Evolutionary conservation across 805 yeast genomes (phyloP).

Genomic region (Wickerhamomyces canadensis): DNA sequence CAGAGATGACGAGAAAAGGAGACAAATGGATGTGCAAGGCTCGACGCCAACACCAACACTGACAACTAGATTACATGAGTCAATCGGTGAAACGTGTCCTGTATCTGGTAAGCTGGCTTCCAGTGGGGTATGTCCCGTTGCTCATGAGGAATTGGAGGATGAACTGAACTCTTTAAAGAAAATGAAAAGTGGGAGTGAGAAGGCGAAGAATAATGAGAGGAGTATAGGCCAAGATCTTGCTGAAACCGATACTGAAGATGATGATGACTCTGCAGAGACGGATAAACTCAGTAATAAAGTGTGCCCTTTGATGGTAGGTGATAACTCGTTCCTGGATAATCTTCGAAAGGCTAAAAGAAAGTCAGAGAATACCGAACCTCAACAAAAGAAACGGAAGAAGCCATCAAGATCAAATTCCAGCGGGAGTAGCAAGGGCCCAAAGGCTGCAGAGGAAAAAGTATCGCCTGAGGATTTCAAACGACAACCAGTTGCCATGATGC

Average conservation of each 20-base stretch:
- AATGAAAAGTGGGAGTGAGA: conserved; percentile 1
- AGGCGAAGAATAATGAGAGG: neutral
- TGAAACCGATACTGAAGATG: conserved; percentile 3
- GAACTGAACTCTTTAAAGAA: too few species aligned
- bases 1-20: neutral
- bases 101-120: conserved; percentile 3
- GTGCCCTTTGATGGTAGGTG: conserved; percentile 43
- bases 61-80: too few species aligned
- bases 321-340: conserved; percentile 23
- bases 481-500: conserved; percentile 29
- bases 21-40: too few species aligned
- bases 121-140: conserved; percentile 24
- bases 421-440: conserved; percentile 6
- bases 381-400: conserved; percentile 5
- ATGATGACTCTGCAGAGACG: neutral
- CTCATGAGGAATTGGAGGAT: conserved; percentile 9
- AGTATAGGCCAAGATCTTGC: neutral
- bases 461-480: conserved; percentile 19
- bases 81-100: neutral
- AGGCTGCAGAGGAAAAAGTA: conserved; percentile 3
- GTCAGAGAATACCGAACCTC: neutral
- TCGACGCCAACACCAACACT: too few species aligned
- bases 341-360: neutral
- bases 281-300: conserved; percentile 30
- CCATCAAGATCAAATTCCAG: conserved; percentile 12